Evolutionary conservation across 2,329 filamentous ascomycete species (phyloP), one percentile per base, ranked within the genome.

Genomic region (Dactylellina sp.): DNA sequence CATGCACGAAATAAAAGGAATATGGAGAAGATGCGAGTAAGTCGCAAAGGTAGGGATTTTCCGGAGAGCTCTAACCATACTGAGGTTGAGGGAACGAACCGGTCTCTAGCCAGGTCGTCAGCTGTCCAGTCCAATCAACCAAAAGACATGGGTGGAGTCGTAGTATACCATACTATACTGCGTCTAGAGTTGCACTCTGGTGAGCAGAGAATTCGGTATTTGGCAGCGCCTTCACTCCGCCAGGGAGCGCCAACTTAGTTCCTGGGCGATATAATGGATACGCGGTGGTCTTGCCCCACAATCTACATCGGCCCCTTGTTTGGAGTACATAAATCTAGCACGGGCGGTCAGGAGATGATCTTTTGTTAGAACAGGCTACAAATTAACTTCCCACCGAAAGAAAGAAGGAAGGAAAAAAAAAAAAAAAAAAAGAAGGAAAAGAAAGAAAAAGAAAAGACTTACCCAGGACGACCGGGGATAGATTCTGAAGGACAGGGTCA

Each of bases 11-110:
- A 57, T 63, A 53, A 53, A 53, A 37, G n/a, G 32, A 71, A 52
- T 40, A 57, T 71, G 52, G 44, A 57, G 59, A 63, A 57, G 50
- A 71, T 71, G 66, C 66, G 66, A 71, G 66, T 71, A 71, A 71
- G 66, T 71, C 66, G 66, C 59, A 71, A 71, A 71, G 59, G 66
- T 63, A 71, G 53, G 66, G 66, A 71, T 71, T 63, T 71, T 71
- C 66, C 66, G 66, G 66, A 71, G 66, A 71, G 66, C 59, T 71
- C 66, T 71, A 71, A 71, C 66, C 59, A 20, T 52, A 32, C 66
- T 71, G 55, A 59, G 66, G 47, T 50, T 71, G 57, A 64, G 57
- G 52, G 59, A 59, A 71, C 66, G 59, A 71, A 53, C 66, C 59
- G 53, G 66, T 56, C 53, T 56, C 28, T 63, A 25, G 64, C 66